Evolutionary conservation across 129 eudicot species (phyloP).

Genomic region (Centaurea solstitialis): DNA sequence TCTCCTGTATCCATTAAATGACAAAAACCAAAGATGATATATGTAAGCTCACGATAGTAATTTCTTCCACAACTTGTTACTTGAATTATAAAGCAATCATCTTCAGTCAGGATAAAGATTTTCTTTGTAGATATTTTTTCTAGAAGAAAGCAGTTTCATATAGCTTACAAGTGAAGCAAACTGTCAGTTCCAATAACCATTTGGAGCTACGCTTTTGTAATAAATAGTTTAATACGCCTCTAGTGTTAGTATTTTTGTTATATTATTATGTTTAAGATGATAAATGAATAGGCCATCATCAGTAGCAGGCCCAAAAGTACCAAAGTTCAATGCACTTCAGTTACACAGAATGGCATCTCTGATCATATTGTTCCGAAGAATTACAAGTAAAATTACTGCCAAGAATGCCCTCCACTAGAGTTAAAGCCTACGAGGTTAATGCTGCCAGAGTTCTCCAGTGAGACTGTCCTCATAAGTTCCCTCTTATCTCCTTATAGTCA

Average conservation of each 20-base stretch:
- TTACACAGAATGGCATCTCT: too few relatives aligned
- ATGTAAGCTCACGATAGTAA: constrained; percentile 6
- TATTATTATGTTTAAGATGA: not conserved
- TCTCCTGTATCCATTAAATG: constrained; percentile 60
- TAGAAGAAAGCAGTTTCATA: not conserved
- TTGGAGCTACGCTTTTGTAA: not conserved
- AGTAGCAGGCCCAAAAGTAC: too few relatives aligned
- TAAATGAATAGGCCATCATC: too few relatives aligned
- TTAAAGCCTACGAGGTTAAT: too few relatives aligned
- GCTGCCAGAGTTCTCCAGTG: too few relatives aligned
- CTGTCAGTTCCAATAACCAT: not conserved
- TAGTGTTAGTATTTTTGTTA: not conserved
- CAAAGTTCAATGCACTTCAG: too few relatives aligned
- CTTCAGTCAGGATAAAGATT: not conserved
- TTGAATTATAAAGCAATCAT: constrained; percentile 9
- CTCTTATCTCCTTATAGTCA: too few relatives aligned
- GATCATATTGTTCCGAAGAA: too few relatives aligned
- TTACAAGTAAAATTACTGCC: too few relatives aligned
- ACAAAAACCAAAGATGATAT: not conserved
- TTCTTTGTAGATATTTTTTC: not conserved
- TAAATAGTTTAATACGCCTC: not conserved
- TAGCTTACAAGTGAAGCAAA: not conserved
- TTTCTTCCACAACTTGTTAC: not conserved
- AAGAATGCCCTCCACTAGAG: too few relatives aligned
- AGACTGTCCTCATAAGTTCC: too few relatives aligned